Evolutionary conservation across 345 rosid species (phyloP), one percentile per base, ranked within the genome.

Genomic region (Eucalyptus coolabah): DNA sequence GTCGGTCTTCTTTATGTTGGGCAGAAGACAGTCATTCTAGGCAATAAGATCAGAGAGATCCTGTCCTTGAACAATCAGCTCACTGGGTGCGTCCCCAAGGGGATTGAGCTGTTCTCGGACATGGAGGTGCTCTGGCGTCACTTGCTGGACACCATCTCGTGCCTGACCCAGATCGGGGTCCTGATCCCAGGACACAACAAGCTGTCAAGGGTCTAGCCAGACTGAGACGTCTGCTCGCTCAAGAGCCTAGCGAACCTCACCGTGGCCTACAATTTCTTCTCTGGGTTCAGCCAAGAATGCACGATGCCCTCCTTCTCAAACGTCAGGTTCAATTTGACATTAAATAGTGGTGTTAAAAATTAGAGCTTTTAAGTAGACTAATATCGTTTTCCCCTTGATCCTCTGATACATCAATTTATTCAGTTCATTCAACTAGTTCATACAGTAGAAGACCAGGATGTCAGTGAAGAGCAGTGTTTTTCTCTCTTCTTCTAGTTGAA

Each of bases 1-100:
- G 7, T 50, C 0, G 0, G 51, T 2, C 51, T 50, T 50, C 51
- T 50, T 50, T 50, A 12, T 49, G 50, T 49, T 47, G 50, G 50
- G 50, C 50, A 47, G 50, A 47, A 47, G 50, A 47, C 0, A 12
- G 1, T 50, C 51, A 50, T 50, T 50, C 3, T 5, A 50, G 51
- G 17, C 51, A 50, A 50, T 14, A 14, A 50, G 51, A 47, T 47
- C 14, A 5, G 50, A 47, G 50, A 47, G 50, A 50, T 50, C 17
- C 51, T 14, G 51, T 6, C 14, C 51, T 50, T 50, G 17, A 50
- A 5, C 89, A 98, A 98, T 94, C 97, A 94, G 91, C 90, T 98
- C 90, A 94, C 96, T 77, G 99, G 99, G n/a, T 96, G 99, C 91
- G 93, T 97, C 90, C 98, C 97, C 1, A 93, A 95, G 90, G 98